Conservation (phyloP, 805 yeast species). For the Blastobotrys muscicola region DNA sequence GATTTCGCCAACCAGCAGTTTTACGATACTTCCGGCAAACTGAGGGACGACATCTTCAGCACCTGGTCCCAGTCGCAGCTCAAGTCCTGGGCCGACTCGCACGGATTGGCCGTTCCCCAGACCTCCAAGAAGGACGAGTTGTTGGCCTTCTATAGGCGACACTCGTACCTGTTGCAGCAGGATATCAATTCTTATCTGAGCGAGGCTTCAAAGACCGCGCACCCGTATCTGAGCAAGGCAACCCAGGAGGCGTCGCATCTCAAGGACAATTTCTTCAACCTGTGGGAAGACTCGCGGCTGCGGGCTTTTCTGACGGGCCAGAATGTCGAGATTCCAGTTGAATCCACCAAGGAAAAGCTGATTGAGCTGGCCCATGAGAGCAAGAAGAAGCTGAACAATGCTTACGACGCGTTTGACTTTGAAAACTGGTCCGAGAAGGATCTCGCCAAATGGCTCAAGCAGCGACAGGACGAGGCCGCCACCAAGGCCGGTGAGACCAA, state of each 20-base stretch:
- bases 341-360: conserved; percentile 31
- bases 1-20: conserved; percentile 25
- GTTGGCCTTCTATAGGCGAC: conserved; percentile 22
- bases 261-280: conserved; percentile 12
- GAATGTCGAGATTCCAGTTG: conserved; percentile 24
- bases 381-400: conserved; percentile 29
- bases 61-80: conserved; percentile 35
- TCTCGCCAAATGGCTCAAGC: conserved; percentile 40
- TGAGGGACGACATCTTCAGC: conserved; percentile 31
- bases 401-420: conserved; percentile 43
- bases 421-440: conserved; percentile 44
- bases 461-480: conserved; percentile 25
- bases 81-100: conserved; percentile 34
- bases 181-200: conserved; percentile 12
- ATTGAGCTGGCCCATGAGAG: conserved; percentile 34
- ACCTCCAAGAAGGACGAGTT: conserved; percentile 14
- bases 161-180: conserved; percentile 25
- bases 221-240: conserved; percentile 15
- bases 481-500: conserved; percentile 33
- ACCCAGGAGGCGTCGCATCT: conserved; percentile 12
- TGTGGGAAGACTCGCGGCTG: conserved; percentile 29
- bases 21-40: conserved; percentile 29
- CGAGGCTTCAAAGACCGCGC: conserved; percentile 12
- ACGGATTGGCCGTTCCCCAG: conserved; percentile 23
- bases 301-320: conserved; percentile 28